Base-by-base conservation (phyloP, 2,329 filamentous ascomycete genomes). In the Penicillium vulpinum region DNA sequence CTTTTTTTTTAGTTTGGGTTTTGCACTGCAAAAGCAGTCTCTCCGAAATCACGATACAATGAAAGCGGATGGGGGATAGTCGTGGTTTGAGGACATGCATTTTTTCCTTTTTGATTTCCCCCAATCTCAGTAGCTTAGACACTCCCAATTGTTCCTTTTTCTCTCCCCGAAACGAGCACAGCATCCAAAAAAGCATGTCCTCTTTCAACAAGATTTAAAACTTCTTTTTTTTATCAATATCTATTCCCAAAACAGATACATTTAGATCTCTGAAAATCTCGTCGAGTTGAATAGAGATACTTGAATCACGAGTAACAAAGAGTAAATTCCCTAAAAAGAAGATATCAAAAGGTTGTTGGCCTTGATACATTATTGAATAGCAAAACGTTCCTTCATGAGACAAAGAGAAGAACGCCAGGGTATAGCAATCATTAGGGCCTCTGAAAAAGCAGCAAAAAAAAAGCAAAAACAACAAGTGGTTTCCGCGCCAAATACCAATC, bases 31-130 rank as follows among this genome's bases (percentile, higher is more conserved):
- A 56, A 55, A 48, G 65, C 64, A 65, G 66, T 63, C 66, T 61
- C 59, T 60, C 54, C 63, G 62, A 68, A 54, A 64, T 73, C 65
- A 73, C 67, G 71, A 73, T 73, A 69, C 69, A 69, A 73, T 62
- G 71, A 72, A 68, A 67, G 67, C 67, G 65, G 68, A 65, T 62
- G 66, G 66, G 66, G 67, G 51, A 33, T 61, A 69, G 58, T 61
- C 57, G 60, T 62, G 57, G 64, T 67, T 61, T 67, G 66, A 67
- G 66, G 62, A 66, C 60, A 69, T 69, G 69, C 64, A 66, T 69
- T 69, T 70, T 65, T 69, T 68, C 58, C 56, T 62, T 67, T 60
- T 57, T 43, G 36, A 45, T 55, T 55, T 53, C 62, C 62, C 62
- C 62, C 58, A 57, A 62, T 52, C 61, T 61, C 59, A 62, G 63